Evolutionary conservation across 129 eudicot species (phyloP), one percentile per base, ranked within the genome.

Genomic region (Daucus carota): DNA sequence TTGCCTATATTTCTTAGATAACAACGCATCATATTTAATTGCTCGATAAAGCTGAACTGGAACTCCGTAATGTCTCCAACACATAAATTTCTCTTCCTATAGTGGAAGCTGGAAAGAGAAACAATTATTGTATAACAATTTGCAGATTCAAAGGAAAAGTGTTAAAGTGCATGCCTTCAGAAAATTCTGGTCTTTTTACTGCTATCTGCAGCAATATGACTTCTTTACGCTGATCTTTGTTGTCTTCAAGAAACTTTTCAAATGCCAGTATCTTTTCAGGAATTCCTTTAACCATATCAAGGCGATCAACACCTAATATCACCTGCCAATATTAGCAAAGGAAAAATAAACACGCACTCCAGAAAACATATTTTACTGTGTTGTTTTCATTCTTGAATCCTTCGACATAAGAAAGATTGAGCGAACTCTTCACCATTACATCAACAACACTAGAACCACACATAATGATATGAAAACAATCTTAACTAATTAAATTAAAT

Each of bases 141-240:
- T 52, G 62, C 62, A 54, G n/a, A 54, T 54, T 54, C 62, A 54
- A 7, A 8, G 8, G 62, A 52, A 52, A 17, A 50, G 29, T 54
- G 62, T 9, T 8, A 24, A 54, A 54, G 29, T 79, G 81, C 89
- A 62, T 86, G 90, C 98, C 90, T 84, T 93, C 98, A 81, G 96
- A 91, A 69, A 88, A 91, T 80, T 93, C 97, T 32, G 95, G 84
- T 88, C 97, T 90, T 75, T 96, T 96, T 79, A 93, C 96, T 29
- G 98, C 98, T 85, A 93, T 93, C 81, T 93, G 98, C 74, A 93
- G 86, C 74, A 93, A 82, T 82, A 90, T 96, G 24, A 93, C 97
- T 84, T 90, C 88, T 75, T 93, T 92, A 22, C 77, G 88, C 97
- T 91, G 87, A 80, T 82, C 31, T 46, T 81, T 82, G 44, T 93